Conservation (phyloP, 148 eudicot genomes). For the Agrostemma githago region DNA sequence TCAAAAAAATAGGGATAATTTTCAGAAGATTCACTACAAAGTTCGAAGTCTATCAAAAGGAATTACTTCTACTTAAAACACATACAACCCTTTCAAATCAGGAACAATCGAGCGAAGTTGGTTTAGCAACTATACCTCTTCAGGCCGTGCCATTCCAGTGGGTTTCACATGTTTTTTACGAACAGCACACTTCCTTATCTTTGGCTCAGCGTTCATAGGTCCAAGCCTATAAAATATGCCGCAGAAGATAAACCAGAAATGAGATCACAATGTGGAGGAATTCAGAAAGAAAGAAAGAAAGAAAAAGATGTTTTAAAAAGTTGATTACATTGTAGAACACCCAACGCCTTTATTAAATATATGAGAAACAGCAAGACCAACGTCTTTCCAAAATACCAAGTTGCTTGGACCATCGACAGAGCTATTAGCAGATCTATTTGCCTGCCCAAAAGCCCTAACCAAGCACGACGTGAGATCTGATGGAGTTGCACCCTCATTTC, state of each 20-base stretch:
- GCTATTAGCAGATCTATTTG: slow-evolving; percentile 43
- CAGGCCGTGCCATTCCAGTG: slow-evolving; percentile 64
- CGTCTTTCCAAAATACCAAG: slow-evolving; percentile 56
- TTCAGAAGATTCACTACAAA: neutral
- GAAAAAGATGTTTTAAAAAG: neutral
- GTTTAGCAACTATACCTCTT: slow-evolving; percentile 52
- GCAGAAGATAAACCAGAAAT: neutral
- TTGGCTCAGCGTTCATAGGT: slow-evolving; percentile 67
- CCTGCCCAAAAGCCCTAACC: slow-evolving; percentile 46
- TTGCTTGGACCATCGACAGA: slow-evolving; percentile 31
- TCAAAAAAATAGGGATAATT: neutral
- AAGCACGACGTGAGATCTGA: slow-evolving; percentile 57
- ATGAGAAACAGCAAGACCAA: slow-evolving; percentile 60
- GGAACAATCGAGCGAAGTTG: neutral
- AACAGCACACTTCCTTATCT: slow-evolving; percentile 46
- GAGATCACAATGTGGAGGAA: neutral
- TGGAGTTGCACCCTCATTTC: slow-evolving; percentile 60
- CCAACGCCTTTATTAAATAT: slow-evolving; percentile 51
- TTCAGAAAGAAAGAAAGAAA: neutral
- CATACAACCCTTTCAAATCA: neutral
- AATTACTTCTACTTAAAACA: neutral
- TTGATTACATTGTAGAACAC: slow-evolving; percentile 59
- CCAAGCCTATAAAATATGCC: slow-evolving; percentile 54
- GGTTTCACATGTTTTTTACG: slow-evolving; percentile 52
- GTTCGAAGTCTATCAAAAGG: neutral